Percentiles rank a stretch among this genome's conserved stretches.
phyloP scores from a whole-genome alignment of 2,329 filamentous ascomycete genomes.

The Stylonectria norvegica region DNA sequence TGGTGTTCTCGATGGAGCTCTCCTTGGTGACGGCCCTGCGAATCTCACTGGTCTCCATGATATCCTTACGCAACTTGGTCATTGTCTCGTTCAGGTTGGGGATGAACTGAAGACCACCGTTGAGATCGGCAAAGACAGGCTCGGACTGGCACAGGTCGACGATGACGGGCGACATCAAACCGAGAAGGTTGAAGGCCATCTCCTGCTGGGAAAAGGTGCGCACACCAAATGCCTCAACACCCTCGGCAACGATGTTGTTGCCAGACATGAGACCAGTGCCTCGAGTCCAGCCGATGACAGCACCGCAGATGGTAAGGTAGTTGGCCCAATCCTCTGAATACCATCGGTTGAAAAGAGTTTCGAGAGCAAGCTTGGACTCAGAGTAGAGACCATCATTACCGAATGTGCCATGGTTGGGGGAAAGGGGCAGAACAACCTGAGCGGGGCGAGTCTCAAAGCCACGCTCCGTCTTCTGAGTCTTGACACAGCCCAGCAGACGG shows the following conservation, averaged over 20 bases:
- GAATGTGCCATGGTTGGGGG: constrained; percentile 97
- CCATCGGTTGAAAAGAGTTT: constrained; percentile 98
- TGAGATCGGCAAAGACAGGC: constrained; percentile 94
- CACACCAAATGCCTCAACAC: constrained; percentile 92
- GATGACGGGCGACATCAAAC: constrained; percentile 89
- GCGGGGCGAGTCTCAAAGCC: constrained; percentile 94
- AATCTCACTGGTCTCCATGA: constrained; percentile 92
- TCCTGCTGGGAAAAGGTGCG: constrained; percentile 98
- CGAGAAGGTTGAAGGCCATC: constrained; percentile 98
- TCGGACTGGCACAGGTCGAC: constrained; percentile 94
- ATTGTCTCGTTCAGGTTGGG: constrained; percentile 92
- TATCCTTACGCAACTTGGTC: constrained; percentile 88
- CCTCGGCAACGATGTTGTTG: constrained; percentile 96
- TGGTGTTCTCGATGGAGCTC: constrained; percentile 93
- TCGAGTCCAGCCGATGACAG: constrained; percentile 98
- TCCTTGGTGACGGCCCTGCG: constrained; percentile 93
- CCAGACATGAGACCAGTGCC: constrained; percentile 96
- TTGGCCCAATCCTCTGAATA: constrained; percentile 96
- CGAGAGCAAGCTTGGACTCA: constrained; percentile 93
- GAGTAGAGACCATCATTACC: constrained; percentile 97
- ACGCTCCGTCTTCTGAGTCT: constrained; percentile 80
- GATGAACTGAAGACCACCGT: constrained; percentile 96
- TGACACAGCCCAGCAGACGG: constrained; percentile 85
- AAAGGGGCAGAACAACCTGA: constrained; percentile 92
- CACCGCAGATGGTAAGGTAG: constrained; percentile 97